Evolutionary conservation across 164 flowering plant species (phyloP), one percentile per base, ranked within the genome.

Genomic region (Buxus sempervirens): DNA sequence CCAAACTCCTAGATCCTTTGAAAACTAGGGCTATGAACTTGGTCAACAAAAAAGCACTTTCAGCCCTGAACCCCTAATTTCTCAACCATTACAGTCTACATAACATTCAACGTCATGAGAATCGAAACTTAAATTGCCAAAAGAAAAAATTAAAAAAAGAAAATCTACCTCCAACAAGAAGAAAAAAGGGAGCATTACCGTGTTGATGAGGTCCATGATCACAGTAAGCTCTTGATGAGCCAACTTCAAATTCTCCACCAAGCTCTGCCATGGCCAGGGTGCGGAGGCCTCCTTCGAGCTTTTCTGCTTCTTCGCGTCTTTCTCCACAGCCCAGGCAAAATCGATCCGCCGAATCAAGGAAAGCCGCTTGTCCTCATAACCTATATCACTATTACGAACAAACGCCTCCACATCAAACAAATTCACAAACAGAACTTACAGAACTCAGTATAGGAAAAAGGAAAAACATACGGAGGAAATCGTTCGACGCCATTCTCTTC

Each of bases 211-310:
- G 77, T 94, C 98, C 22, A 92, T 82, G 59, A 91, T 88, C 79
- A 91, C 96, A 45, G 90, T 82, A 68, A 94, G 90, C 80, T 94
- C 97, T 73, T 94, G 97, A 68, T 86, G 97, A 75, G 96, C 98
- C 64, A 84, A 67, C 66, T 84, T 91, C 79, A 90, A 71, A 72
- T 89, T 92, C 82, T 92, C 98, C 63, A 86, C 88, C 82, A 95
- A 74, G 73, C 82, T 80, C 84, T 95, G 88, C 96, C 89, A 95
- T 16, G 85, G 91, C 92, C 91, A 88, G 9, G 88, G 84, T 42
- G 77, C 49, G 23, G 88, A 60, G 23, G 81, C 72, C 61, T 84
- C 92, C 68, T 80, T 84, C 2, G 90, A 75, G 60, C 77, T 74
- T 73, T 79, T 89, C 81, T 84, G 84, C 84, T 83, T 87, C 87